A percentile compares a stretch with the other conserved stretches of the same genome.
These are phyloP conservation scores for Phialophora expanda DNA, from an alignment of 2,329 filamentous ascomycete species.

Conservation along the genomic window DNA sequence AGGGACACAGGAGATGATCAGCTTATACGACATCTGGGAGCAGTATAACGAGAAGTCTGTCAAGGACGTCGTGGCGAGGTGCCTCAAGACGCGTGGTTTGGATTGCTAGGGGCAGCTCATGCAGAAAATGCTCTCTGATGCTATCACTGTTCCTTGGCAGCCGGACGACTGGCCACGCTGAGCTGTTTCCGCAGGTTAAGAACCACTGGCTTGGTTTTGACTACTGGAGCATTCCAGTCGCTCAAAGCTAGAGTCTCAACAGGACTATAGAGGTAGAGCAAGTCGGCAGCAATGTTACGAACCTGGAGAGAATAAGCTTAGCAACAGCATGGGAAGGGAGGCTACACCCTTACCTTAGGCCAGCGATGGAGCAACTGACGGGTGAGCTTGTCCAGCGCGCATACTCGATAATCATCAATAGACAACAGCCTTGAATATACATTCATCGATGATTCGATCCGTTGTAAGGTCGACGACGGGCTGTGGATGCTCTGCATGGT, in stretches of 20 bases:
- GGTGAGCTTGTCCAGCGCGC: constrained; percentile 36
- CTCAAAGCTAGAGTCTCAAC: constrained; percentile 30
- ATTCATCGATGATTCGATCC: constrained; percentile 78
- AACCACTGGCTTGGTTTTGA: constrained; percentile 35
- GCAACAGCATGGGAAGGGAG: neutral
- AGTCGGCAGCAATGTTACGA: constrained; percentile 36
- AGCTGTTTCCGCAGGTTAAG: constrained; percentile 36
- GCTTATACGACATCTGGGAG: constrained; percentile 80
- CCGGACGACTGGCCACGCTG: constrained; percentile 28
- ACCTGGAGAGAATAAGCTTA: constrained; percentile 22
- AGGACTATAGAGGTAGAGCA: constrained; percentile 35
- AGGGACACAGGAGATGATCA: constrained; percentile 88
- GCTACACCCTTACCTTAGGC: constrained; percentile 30
- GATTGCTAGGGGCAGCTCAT: constrained; percentile 54
- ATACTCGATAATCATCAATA: constrained; percentile 18
- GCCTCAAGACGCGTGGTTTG: constrained; percentile 64
- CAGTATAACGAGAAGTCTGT: constrained; percentile 68
- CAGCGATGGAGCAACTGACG: constrained; percentile 38
- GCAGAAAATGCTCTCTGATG: neutral
- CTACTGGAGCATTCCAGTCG: constrained; percentile 35
- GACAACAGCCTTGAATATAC: constrained; percentile 63
- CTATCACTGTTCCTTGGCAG: neutral
- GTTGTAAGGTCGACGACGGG: constrained; percentile 80
- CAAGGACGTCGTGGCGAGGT: constrained; percentile 67
- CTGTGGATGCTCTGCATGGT: constrained; percentile 78